Percentiles rank a stretch among this genome's conserved stretches.
Evolutionary conservation across 768 basidiomycete species (phyloP).

Genomic region (Mrakia blollopis): DNA sequence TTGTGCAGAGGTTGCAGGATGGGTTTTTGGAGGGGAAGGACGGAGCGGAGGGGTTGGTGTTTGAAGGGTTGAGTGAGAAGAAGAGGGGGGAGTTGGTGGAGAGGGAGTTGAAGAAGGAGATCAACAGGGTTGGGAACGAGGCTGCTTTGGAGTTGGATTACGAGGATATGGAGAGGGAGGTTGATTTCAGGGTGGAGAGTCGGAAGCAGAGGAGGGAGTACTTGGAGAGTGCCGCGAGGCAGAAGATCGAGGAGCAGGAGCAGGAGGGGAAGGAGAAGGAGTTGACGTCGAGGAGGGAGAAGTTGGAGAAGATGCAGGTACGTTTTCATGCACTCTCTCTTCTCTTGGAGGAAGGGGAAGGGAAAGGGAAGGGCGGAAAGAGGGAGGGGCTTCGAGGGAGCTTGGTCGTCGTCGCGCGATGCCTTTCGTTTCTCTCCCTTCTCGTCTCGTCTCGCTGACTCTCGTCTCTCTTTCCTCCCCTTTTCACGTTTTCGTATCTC

Average conservation of each 20-base stretch:
- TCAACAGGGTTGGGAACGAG: neutral
- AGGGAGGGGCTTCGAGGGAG: neutral
- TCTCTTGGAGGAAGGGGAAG: neutral
- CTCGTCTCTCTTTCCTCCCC: no score
- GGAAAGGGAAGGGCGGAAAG: neutral
- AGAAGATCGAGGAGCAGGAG: constrained; percentile 3
- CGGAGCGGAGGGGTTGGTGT: neutral
- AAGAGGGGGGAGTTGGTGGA: neutral
- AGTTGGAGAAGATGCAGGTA: neutral
- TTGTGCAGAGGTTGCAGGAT: neutral
- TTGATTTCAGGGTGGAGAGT: neutral
- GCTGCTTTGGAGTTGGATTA: neutral
- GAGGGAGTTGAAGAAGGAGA: constrained; percentile 16
- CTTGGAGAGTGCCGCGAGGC: neutral
- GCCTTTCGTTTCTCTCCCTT: neutral
- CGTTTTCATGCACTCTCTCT: neutral
- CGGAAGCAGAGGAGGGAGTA: neutral
- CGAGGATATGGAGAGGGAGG: constrained; percentile 9
- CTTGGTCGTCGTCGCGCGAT: neutral
- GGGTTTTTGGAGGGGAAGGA: neutral
- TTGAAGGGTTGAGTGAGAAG: neutral
- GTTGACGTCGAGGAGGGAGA: neutral
- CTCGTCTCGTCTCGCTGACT: neutral
- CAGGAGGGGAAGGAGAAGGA: neutral
- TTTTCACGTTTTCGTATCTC: neutral